These are phyloP conservation scores for Cymbopogon citratus DNA, from an alignment of 176 grass and related monocot species.

Conservation along the genomic window DNA sequence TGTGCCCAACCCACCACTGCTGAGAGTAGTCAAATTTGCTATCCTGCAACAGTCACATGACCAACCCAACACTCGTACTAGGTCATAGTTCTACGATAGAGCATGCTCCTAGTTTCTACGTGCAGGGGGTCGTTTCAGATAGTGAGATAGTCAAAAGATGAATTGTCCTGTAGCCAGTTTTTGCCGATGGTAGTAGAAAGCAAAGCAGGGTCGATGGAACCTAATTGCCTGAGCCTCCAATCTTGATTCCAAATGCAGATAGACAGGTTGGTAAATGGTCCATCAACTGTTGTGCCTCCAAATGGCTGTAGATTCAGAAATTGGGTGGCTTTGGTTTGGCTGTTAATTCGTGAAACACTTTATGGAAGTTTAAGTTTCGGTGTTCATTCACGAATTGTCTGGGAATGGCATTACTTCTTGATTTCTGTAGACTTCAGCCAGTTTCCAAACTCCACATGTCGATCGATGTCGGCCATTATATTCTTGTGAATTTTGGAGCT, in stretches of 20 bases:
- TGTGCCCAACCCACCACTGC: constrained; percentile 37
- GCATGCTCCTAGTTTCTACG: neutral
- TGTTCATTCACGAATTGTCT: neutral
- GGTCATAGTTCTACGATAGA: neutral
- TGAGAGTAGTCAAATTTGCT: constrained; percentile 7
- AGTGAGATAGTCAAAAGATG: constrained; percentile 10
- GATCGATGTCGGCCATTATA: neutral
- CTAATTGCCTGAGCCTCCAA: neutral
- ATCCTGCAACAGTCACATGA: neutral
- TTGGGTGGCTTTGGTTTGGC: neutral
- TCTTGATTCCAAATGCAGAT: constrained; percentile 21
- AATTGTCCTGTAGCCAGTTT: neutral
- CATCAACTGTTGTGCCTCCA: neutral
- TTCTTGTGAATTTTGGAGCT: neutral
- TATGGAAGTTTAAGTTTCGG: neutral
- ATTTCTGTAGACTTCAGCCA: neutral
- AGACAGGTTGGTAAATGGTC: constrained; percentile 18
- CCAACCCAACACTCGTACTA: neutral
- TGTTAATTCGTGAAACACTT: neutral
- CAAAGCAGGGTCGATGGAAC: neutral
- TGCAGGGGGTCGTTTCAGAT: neutral
- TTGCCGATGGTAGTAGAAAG: constrained; percentile 2
- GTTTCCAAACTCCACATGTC: neutral
- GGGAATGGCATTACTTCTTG: neutral
- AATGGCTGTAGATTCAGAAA: neutral